Percentiles rank a stretch among this genome's conserved stretches.
phyloP scores from a whole-genome alignment of 768 basidiomycete species.

The Artomyces pyxidatus region DNA sequence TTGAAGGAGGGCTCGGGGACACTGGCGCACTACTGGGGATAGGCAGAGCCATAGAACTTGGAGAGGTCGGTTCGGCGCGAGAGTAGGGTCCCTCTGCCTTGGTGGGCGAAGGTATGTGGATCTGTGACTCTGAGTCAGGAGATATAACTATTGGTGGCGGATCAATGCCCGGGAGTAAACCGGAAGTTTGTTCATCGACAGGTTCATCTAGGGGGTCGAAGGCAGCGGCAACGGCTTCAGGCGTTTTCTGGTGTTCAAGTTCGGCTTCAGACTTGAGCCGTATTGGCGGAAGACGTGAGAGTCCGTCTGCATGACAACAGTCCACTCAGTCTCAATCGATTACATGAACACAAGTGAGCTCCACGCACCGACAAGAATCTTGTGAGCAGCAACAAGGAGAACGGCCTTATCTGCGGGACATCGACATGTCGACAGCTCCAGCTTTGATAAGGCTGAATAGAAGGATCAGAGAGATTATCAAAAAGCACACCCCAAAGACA shows the following conservation, averaged over 20 bases:
- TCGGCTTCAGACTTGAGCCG: slow-evolving; percentile 60
- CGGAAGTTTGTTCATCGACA: slow-evolving; percentile 6
- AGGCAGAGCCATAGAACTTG: neutral
- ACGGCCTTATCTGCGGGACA: slow-evolving; percentile 75
- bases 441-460: slow-evolving; percentile 43
- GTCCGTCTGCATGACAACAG: slow-evolving; percentile 43
- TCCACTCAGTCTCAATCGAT: neutral
- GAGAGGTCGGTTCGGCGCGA: neutral
- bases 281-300: slow-evolving; percentile 67
- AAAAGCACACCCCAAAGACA: neutral
- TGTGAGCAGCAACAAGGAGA: slow-evolving; percentile 77
- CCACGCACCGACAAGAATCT: slow-evolving; percentile 71
- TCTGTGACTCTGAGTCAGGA: slow-evolving; percentile 13
- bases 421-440: slow-evolving; percentile 37
- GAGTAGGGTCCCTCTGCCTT: neutral
- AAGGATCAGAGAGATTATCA: slow-evolving; percentile 11
- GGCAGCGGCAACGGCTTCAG: slow-evolving; percentile 16
- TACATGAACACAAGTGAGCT: neutral
- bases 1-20: slow-evolving; percentile 15
- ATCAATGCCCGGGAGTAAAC: slow-evolving; percentile 2
- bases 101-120: slow-evolving; percentile 5
- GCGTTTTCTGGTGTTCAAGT: slow-evolving; percentile 27
- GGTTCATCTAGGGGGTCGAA: slow-evolving; percentile 4
- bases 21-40: slow-evolving; percentile 1
- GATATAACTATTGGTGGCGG: slow-evolving; percentile 19